Evolutionary conservation across 2,329 filamentous ascomycete genomes (phyloP).

Genomic region (Exophiala oligosperma): DNA sequence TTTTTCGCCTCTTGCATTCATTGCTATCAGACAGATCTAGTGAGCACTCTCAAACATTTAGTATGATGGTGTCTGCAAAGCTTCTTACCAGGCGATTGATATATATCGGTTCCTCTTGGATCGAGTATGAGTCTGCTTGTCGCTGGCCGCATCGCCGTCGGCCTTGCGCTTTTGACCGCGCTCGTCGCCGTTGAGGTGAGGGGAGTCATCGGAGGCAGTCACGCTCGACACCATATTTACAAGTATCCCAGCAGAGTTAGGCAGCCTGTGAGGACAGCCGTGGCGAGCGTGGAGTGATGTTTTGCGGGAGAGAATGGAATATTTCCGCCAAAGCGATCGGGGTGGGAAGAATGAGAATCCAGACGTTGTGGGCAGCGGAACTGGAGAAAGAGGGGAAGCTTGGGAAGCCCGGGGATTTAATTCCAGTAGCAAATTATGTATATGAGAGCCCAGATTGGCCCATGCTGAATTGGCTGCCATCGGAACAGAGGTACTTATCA

Average conservation of each 20-base stretch:
- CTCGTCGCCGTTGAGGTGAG: conserved; percentile 15
- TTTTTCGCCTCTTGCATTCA: conserved; percentile 66
- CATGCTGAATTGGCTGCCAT: too few species aligned
- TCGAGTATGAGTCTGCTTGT: conserved; percentile 40
- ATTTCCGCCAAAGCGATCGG: conserved; percentile 16
- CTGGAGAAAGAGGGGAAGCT: conserved; percentile 3
- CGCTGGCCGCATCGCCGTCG: conserved; percentile 14
- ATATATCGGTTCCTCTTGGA: conserved; percentile 68
- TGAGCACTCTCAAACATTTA: neutral
- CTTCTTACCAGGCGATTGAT: conserved; percentile 64
- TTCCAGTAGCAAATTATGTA: too few species aligned
- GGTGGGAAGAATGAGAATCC: conserved; percentile 7
- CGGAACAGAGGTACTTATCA: too few species aligned
- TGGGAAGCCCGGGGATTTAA: too few species aligned
- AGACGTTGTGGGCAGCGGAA: conserved; percentile 4
- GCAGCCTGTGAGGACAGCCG: neutral
- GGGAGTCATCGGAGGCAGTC: conserved; percentile 21
- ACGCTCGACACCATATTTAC: conserved; percentile 19
- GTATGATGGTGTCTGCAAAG: neutral
- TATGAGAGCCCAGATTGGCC: neutral
- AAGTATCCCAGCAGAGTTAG: neutral
- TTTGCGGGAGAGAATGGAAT: conserved; percentile 12
- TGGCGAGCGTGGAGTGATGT: conserved; percentile 10
- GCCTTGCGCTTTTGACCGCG: conserved; percentile 26
- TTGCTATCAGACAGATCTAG: conserved; percentile 46